A percentile compares a stretch with the other conserved stretches of the same genome.
phyloP scores from a whole-genome alignment of 768 basidiomycete species.

The Amyloporia xantha region DNA sequence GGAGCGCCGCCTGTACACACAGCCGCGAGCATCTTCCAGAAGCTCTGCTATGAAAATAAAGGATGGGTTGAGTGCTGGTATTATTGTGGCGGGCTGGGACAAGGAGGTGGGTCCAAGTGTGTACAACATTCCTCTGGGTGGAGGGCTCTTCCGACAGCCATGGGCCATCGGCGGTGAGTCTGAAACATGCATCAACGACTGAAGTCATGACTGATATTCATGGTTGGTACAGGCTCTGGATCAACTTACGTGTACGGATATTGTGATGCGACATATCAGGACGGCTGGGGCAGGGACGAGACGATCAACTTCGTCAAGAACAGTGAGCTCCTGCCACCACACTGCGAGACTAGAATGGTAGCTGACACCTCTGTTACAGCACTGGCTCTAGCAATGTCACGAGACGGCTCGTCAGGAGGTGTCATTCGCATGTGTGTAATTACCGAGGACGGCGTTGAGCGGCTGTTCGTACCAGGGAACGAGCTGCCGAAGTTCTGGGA shows the following conservation, averaged over 20 bases:
- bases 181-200: no score
- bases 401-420: conserved; percentile 97
- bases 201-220: no score
- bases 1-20: conserved; percentile 71
- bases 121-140: conserved; percentile 95
- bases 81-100: conserved; percentile 99
- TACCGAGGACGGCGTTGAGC: conserved; percentile 85
- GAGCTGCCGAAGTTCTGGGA: conserved; percentile 89
- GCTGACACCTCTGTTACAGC: conserved; percentile 39
- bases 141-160: conserved; percentile 93
- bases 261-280: conserved; percentile 96
- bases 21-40: conserved; percentile 80
- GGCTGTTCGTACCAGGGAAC: conserved; percentile 88
- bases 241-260: conserved; percentile 99
- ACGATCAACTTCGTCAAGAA: conserved; percentile 94
- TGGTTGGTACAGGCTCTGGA: conserved; percentile 78
- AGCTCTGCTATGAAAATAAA: conserved; percentile 92
- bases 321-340: conserved; percentile 57
- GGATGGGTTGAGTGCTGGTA: conserved; percentile 80
- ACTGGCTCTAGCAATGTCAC: conserved; percentile 89
- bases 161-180: conserved; percentile 96
- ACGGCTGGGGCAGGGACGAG: conserved; percentile 86
- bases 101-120: conserved; percentile 84
- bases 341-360: no score
- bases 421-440: conserved; percentile 97